A percentile compares a stretch with the other conserved stretches of the same genome.
These are phyloP conservation scores for Xylaria digitata DNA, from an alignment of 2,329 filamentous ascomycete species.

Conservation along the genomic window DNA sequence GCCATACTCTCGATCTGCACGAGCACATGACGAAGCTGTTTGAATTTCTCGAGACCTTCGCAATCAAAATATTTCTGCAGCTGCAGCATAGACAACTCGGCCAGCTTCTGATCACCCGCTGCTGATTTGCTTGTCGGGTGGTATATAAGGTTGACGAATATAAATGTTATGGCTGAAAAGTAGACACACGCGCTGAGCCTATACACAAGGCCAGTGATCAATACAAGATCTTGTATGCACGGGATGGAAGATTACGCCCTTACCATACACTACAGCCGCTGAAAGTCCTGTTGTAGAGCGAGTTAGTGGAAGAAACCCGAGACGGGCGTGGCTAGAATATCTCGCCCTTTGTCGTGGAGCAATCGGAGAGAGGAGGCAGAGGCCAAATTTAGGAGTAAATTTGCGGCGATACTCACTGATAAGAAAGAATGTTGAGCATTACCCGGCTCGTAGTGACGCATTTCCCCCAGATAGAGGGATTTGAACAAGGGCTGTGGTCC, in stretches of 20 bases:
- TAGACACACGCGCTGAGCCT: slow-evolving; percentile 45
- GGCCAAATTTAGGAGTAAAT: no score
- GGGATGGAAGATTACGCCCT: slow-evolving; percentile 17
- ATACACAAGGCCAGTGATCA: neutral
- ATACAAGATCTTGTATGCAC: neutral
- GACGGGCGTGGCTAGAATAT: neutral
- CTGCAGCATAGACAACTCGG: slow-evolving; percentile 34
- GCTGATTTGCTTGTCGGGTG: slow-evolving; percentile 39
- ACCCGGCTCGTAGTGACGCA: slow-evolving; percentile 42
- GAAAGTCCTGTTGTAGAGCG: slow-evolving; percentile 20
- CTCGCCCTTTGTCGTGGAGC: neutral
- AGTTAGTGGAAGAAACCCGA: neutral
- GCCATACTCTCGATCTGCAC: slow-evolving; percentile 35
- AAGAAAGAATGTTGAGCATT: slow-evolving; percentile 41
- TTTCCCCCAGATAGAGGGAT: slow-evolving; percentile 41
- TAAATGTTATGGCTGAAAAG: slow-evolving; percentile 45
- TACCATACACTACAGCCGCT: slow-evolving; percentile 40
- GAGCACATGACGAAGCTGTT: slow-evolving; percentile 37
- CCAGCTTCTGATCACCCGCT: slow-evolving; percentile 40
- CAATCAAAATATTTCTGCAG: slow-evolving; percentile 39
- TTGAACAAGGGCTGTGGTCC: slow-evolving; percentile 31
- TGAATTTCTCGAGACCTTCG: slow-evolving; percentile 37
- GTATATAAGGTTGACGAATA: slow-evolving; percentile 45
- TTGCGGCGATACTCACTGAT: slow-evolving; percentile 13
- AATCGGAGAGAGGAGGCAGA: neutral